These are phyloP conservation scores for Cryptosporidium baileyi DNA, from an alignment of 169 alveolate genomes.

Conservation along the genomic window DNA sequence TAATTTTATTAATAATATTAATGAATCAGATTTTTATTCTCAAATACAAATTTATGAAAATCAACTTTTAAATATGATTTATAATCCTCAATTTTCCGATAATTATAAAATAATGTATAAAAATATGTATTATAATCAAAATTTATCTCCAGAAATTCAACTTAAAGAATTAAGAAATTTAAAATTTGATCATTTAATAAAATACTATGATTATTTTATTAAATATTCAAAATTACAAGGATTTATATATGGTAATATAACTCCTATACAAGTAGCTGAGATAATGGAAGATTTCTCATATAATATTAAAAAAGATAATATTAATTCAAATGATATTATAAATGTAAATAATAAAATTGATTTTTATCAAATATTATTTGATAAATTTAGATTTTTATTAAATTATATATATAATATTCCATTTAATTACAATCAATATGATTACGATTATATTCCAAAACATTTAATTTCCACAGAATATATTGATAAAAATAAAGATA, in stretches of 20 bases:
- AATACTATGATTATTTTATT: neutral
- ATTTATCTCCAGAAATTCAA: neutral
- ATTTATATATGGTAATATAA: constrained; percentile 4
- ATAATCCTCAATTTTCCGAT: neutral
- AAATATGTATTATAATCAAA: neutral
- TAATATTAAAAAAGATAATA: neutral
- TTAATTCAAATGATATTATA: neutral
- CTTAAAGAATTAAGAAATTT: neutral
- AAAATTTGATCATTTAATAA: neutral
- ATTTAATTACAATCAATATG: neutral
- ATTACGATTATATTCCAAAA: neutral
- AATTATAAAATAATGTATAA: neutral
- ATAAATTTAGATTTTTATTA: neutral
- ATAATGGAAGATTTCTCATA: neutral
- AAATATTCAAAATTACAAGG: neutral
- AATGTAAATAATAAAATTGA: neutral
- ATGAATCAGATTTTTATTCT: neutral
- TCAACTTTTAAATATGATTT: neutral
- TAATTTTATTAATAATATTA: neutral
- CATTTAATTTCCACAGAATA: neutral
- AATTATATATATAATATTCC: neutral
- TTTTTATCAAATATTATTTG: neutral
- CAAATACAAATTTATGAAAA: neutral
- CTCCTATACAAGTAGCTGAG: neutral
- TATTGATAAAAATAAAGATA: neutral